These are phyloP conservation scores for Exutisphaerella laricina DNA, from an alignment of 2,329 filamentous ascomycete genomes.

Conservation along the genomic window DNA sequence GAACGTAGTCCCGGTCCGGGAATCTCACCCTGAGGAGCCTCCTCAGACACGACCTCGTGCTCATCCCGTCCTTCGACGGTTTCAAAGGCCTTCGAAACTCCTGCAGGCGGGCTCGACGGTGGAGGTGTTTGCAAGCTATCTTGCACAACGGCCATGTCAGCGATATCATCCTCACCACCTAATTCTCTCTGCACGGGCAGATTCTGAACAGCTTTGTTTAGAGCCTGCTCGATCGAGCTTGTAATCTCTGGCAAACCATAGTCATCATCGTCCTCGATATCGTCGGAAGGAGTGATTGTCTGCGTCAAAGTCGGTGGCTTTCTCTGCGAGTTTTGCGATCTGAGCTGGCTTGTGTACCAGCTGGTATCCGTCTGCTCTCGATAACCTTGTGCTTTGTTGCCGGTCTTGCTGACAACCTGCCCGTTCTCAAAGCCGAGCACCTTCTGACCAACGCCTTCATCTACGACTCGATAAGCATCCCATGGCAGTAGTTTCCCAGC, in stretches of 20 bases:
- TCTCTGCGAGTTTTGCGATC: constrained; percentile 7
- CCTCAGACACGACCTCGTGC: background rate
- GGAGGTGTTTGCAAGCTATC: constrained; percentile 17
- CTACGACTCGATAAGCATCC: constrained; percentile 76
- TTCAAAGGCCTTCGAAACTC: background rate
- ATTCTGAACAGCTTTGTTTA: constrained; percentile 18
- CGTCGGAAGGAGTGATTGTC: constrained; percentile 29
- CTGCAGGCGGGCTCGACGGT: constrained; percentile 13
- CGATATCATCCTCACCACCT: background rate
- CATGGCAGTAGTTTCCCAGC: constrained; percentile 79
- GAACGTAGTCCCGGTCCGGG: constrained; percentile 13
- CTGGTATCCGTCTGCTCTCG: constrained; percentile 73
- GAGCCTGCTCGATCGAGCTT: constrained; percentile 32
- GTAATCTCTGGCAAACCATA: constrained; percentile 29
- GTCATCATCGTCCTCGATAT: constrained; percentile 30
- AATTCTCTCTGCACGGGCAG: background rate
- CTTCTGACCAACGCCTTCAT: constrained; percentile 78
- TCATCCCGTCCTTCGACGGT: background rate
- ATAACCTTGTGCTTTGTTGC: constrained; percentile 60
- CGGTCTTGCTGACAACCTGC: constrained; percentile 61
- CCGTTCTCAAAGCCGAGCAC: constrained; percentile 60
- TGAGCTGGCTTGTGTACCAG: constrained; percentile 72
- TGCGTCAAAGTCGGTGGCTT: constrained; percentile 23
- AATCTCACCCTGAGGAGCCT: background rate
- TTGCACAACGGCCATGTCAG: background rate